Evolutionary conservation across 768 basidiomycete species (phyloP), one percentile per base, ranked within the genome.

Genomic region (Rhizopogon rudus): DNA sequence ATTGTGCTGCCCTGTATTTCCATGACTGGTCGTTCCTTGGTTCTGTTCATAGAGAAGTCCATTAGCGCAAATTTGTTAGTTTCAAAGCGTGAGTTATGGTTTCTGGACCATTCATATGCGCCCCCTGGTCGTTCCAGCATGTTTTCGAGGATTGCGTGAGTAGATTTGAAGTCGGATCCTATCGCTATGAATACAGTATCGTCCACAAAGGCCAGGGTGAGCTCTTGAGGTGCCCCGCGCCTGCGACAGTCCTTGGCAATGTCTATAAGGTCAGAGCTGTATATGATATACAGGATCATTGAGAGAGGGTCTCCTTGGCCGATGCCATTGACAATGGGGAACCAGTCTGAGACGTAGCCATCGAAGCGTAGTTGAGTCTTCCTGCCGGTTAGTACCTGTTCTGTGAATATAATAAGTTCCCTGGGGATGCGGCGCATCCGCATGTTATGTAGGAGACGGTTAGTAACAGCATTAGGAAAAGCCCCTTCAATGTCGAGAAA

Each of bases 401-500:
- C 37, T 5, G 37, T 39, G 37, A 39, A 39, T 4, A 13, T 10
- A 1, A 39, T 14, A 5, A 39, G 12, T 5, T 39, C 13, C 5
- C 37, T 5, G 5, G 37, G 37, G 13, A 39, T 54, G 3, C 66
- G 53, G 16, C 41, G 33, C 40, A 52, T 55, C 5, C 40, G 9
- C 53, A 78, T 57, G 50, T 74, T 69, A 52, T 73, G 68, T 0
- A 70, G 28, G 0, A 78, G 68, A 0, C 56, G 29, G 1, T 67
- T 66, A 0, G 56, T 66, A 5, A 69, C 71, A 1, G 68, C 69
- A 55, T 71, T 77, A 0, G 74, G 77, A 57, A 77, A 79, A 1
- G 77, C 74, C 0, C 71, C 77, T 58, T 76, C 63, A 0, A 80
- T 67, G 55, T 80, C 76, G 1, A 78, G 67, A 61, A 74, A 77